Percentiles rank a stretch among this genome's conserved stretches.
Evolutionary conservation across 139 green algal species (phyloP).

Genomic region (Chlamydomonas sp.): DNA sequence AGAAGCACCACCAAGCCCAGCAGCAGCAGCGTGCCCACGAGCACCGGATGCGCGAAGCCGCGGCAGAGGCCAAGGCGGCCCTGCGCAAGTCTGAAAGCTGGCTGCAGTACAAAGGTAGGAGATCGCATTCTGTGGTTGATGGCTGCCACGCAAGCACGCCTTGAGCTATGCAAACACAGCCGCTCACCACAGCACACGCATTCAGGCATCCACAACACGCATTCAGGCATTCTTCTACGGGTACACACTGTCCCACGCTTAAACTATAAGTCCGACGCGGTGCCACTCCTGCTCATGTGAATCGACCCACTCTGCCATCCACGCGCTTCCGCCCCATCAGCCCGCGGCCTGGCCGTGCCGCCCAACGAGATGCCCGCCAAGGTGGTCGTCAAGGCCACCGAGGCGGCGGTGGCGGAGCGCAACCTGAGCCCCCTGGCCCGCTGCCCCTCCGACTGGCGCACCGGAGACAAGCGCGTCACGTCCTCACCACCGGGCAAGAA

Average conservation of each 20-base stretch:
- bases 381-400: not conserved
- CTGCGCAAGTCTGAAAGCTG: constrained; percentile 9
- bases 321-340: not conserved
- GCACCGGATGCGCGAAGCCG: not conserved
- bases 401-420: not conserved
- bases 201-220: too few relatives aligned
- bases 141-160: too few relatives aligned
- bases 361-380: constrained; percentile 15
- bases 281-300: too few relatives aligned
- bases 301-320: too few relatives aligned
- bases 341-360: not conserved
- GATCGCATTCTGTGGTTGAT: not conserved
- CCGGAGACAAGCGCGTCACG: constrained; percentile 1
- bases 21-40: not conserved
- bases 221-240: too few relatives aligned
- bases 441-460: constrained; percentile 4
- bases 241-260: too few relatives aligned
- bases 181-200: not conserved
- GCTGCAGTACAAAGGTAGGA: not conserved
- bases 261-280: too few relatives aligned
- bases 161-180: too few relatives aligned
- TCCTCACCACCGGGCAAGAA: constrained; percentile 43
- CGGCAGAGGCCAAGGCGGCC: not conserved
- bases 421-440: not conserved
- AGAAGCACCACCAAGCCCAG: not conserved